phyloP scores from a whole-genome alignment of 208 protist species.

The Leishmania amazonensis region DNA sequence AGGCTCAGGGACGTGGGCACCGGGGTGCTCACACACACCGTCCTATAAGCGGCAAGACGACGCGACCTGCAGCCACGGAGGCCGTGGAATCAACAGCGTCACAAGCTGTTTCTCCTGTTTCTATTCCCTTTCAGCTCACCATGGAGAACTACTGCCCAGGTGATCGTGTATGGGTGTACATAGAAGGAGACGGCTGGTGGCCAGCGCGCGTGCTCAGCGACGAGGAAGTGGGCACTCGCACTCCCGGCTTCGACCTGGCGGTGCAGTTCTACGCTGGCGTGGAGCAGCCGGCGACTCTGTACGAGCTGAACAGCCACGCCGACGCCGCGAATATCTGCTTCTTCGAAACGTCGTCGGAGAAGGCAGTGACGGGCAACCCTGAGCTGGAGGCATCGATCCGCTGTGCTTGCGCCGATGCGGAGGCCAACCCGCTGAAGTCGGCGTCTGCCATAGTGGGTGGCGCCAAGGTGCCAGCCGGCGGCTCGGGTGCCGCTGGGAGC shows the following conservation, averaged over 20 bases:
- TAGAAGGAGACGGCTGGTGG: slow-evolving; percentile 86
- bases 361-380: slow-evolving; percentile 74
- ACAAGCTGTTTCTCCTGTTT: neutral
- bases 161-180: slow-evolving; percentile 86
- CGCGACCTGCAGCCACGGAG: neutral
- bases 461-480: neutral
- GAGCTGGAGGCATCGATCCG: slow-evolving; percentile 69
- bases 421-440: slow-evolving; percentile 74
- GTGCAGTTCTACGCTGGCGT: slow-evolving; percentile 75
- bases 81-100: neutral
- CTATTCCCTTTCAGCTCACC: neutral
- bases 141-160: slow-evolving; percentile 49
- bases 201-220: slow-evolving; percentile 71
- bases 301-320: slow-evolving; percentile 50
- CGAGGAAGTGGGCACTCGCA: slow-evolving; percentile 37
- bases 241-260: slow-evolving; percentile 46
- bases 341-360: slow-evolving; percentile 86
- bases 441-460: slow-evolving; percentile 14
- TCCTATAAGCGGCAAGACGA: neutral
- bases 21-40: neutral
- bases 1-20: neutral
- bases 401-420: slow-evolving; percentile 47
- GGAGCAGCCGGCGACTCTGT: slow-evolving; percentile 43
- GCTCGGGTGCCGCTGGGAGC: neutral
- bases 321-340: slow-evolving; percentile 58